Conservation (phyloP, 75 land plant species). For the Pinus albicaulis region DNA sequence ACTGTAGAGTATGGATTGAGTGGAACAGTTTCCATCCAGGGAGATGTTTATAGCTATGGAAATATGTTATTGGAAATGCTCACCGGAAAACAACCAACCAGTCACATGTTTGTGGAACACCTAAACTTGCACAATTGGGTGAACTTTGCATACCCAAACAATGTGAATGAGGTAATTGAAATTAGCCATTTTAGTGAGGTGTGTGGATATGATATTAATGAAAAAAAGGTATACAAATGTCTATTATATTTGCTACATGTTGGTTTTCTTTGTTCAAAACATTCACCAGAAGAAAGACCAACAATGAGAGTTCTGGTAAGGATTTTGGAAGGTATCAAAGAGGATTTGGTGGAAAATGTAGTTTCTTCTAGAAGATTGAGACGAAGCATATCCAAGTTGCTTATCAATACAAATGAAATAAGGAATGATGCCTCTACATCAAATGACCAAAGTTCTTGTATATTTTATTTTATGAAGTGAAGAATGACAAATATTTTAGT, state of each 20-base stretch:
- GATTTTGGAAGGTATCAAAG: neutral
- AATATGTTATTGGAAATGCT: conserved; percentile 28
- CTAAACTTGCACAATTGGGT: neutral
- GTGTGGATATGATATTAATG: neutral
- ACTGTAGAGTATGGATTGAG: conserved; percentile 20
- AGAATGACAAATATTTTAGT: too few species aligned
- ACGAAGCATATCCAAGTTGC: neutral
- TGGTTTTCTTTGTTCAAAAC: conserved; percentile 25
- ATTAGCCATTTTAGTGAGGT: neutral
- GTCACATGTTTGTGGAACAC: neutral
- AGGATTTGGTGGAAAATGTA: neutral
- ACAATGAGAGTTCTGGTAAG: conserved; percentile 28
- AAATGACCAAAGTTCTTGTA: neutral
- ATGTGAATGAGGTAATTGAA: neutral
- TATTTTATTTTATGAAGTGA: too few species aligned
- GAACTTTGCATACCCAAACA: neutral
- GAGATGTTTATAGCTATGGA: conserved; percentile 36
- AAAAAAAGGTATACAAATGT: neutral
- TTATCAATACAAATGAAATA: neutral
- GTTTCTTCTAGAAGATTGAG: neutral
- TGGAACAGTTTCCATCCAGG: conserved; percentile 13
- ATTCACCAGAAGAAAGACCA: conserved; percentile 25
- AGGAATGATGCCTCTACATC: neutral
- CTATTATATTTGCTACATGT: neutral
- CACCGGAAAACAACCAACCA: conserved; percentile 6